Conservation (phyloP, 352 stramenopile genomes). For the Thraustochytrium striatum region DNA sequence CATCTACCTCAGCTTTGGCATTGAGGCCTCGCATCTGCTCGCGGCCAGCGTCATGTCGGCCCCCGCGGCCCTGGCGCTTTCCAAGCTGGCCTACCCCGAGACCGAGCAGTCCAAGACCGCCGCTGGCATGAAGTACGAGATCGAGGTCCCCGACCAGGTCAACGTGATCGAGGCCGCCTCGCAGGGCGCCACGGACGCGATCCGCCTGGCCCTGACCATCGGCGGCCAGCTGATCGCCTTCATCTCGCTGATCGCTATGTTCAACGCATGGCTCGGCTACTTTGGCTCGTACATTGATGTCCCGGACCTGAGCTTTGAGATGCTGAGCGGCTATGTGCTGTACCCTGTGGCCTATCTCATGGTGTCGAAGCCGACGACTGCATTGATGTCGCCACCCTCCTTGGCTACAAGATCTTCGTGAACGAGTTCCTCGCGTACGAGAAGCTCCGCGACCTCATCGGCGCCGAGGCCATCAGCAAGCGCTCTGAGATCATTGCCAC, state of each 20-base stretch:
- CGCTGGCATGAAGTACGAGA: not conserved
- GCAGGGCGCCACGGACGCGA: not conserved
- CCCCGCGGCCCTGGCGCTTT: not conserved
- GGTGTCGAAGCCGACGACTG: not conserved
- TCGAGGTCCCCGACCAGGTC: not conserved
- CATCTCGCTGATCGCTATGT: not conserved
- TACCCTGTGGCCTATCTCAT: conserved; percentile 12
- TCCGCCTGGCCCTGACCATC: not conserved
- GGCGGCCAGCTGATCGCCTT: not conserved
- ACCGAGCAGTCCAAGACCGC: not conserved
- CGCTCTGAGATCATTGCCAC: not conserved
- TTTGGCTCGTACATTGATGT: not conserved
- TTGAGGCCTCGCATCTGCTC: not conserved
- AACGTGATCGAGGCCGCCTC: conserved; percentile 1
- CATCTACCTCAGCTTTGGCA: not conserved
- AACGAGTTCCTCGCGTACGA: conserved; percentile 21
- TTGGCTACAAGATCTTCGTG: conserved; percentile 4
- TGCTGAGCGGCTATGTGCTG: not conserved
- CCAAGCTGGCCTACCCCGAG: conserved; percentile 10
- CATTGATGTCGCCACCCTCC: not conserved
- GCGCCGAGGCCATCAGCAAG: not conserved
- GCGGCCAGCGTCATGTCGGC: not conserved
- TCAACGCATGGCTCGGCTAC: not conserved
- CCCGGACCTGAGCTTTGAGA: not conserved
- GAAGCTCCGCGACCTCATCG: not conserved